phyloP scores from a whole-genome alignment of 2,329 filamentous ascomycete genomes.

The Colletotrichum sansevieriae region DNA sequence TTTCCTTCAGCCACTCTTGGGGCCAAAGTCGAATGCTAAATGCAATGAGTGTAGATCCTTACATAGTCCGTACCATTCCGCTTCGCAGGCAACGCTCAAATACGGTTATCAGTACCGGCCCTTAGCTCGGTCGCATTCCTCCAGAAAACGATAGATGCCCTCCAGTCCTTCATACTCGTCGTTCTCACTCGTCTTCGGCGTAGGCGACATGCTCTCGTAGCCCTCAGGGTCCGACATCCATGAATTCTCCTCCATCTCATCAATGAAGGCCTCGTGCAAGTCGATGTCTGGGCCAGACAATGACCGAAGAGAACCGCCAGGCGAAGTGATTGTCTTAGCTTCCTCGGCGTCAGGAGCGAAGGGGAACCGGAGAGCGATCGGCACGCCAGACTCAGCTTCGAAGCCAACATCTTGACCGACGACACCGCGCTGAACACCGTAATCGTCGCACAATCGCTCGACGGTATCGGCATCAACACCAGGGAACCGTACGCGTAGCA shows the following conservation, averaged over 20 bases:
- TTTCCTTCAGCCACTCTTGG: slow-evolving; percentile 8
- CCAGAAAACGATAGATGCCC: slow-evolving; percentile 69
- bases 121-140: slow-evolving; percentile 66
- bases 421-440: slow-evolving; percentile 84
- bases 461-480: slow-evolving; percentile 89
- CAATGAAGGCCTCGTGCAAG: slow-evolving; percentile 54
- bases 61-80: slow-evolving; percentile 19
- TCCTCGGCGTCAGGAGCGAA: slow-evolving; percentile 74
- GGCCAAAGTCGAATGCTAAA: slow-evolving; percentile 4
- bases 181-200: slow-evolving; percentile 55
- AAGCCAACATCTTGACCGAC: slow-evolving; percentile 84
- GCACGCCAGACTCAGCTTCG: slow-evolving; percentile 73
- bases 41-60: slow-evolving; percentile 46
- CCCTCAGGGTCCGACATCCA: slow-evolving; percentile 64
- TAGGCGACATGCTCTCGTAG: slow-evolving; percentile 64
- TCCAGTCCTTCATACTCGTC: slow-evolving; percentile 68
- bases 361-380: slow-evolving; percentile 85
- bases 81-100: neutral
- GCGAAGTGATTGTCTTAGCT: slow-evolving; percentile 56
- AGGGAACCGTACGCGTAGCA: slow-evolving; percentile 87
- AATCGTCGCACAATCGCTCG: slow-evolving; percentile 85
- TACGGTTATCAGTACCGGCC: slow-evolving; percentile 44
- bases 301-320: slow-evolving; percentile 63
- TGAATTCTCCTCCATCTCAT: slow-evolving; percentile 60
- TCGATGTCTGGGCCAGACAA: slow-evolving; percentile 53